These are phyloP conservation scores for Amylostereum areolatum DNA, from an alignment of 1,284 basidiomycete genomes.

Conservation along the genomic window DNA sequence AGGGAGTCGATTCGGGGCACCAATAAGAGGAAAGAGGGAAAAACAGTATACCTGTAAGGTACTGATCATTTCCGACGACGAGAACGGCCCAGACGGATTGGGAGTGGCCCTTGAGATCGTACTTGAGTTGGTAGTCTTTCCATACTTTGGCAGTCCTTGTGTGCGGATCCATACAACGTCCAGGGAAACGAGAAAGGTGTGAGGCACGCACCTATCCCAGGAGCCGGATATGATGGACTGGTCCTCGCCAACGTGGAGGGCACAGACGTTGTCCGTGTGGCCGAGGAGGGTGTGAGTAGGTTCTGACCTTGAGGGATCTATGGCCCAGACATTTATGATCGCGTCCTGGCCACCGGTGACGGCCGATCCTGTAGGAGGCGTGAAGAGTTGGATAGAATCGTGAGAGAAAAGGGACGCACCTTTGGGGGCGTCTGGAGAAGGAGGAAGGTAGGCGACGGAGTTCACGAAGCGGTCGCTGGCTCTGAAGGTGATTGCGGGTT, in stretches of 20 bases:
- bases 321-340: conserved; percentile 74
- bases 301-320: conserved; percentile 53
- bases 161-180: conserved; percentile 3
- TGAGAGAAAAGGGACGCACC: conserved; percentile 34
- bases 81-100: conserved; percentile 95
- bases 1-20: conserved; percentile 4
- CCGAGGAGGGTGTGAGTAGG: conserved; percentile 81
- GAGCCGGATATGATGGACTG: conserved; percentile 90
- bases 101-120: conserved; percentile 81
- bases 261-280: conserved; percentile 89
- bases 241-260: conserved; percentile 64
- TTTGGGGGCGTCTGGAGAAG: conserved; percentile 60
- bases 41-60: conserved; percentile 67
- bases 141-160: conserved; percentile 89
- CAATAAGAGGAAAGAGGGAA: not conserved
- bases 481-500: conserved; percentile 47
- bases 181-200: conserved; percentile 4
- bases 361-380: conserved; percentile 56
- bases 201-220: conserved; percentile 81
- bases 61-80: conserved; percentile 73
- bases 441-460: conserved; percentile 72
- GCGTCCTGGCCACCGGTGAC: conserved; percentile 84
- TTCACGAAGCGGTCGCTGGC: conserved; percentile 79
- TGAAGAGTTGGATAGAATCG: conserved; percentile 8
- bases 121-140: conserved; percentile 72